phyloP scores from a whole-genome alignment of 2,329 filamentous ascomycete genomes.

The Colletotrichum salicis region DNA sequence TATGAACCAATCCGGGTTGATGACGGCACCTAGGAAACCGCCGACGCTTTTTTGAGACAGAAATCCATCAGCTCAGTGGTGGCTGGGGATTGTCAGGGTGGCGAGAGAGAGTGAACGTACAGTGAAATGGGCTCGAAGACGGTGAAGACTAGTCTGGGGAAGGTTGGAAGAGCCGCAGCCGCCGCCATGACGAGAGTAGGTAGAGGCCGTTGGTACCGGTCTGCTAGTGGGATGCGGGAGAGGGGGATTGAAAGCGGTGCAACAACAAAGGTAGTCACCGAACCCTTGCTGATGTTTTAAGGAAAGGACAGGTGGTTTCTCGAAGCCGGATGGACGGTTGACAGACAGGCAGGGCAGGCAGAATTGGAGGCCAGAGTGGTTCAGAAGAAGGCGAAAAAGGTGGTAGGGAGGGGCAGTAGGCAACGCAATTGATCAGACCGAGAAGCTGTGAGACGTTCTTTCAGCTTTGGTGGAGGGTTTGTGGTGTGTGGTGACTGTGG shows the following conservation, averaged over 20 bases:
- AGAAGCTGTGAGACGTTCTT: background rate
- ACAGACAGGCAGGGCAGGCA: background rate
- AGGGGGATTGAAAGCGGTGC: background rate
- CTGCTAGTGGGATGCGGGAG: background rate
- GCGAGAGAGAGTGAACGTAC: slow-evolving; percentile 53
- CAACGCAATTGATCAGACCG: background rate
- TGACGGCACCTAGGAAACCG: slow-evolving; percentile 67
- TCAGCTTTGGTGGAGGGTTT: background rate
- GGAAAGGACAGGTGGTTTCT: background rate
- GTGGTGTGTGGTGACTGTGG: background rate
- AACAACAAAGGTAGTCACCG: background rate
- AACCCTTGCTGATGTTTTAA: background rate
- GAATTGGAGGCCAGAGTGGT: background rate
- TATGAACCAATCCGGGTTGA: slow-evolving; percentile 71
- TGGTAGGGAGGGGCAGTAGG: background rate
- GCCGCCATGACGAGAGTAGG: slow-evolving; percentile 56
- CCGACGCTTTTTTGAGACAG: slow-evolving; percentile 65
- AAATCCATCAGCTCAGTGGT: slow-evolving; percentile 27
- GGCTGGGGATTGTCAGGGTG: background rate
- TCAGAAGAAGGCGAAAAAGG: background rate
- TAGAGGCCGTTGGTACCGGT: background rate
- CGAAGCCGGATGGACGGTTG: background rate
- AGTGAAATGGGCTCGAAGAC: slow-evolving; percentile 75
- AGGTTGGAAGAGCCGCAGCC: slow-evolving; percentile 65
- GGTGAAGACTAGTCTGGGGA: slow-evolving; percentile 75